These are phyloP conservation scores for Celoporthe dispersa DNA, from an alignment of 2,329 filamentous ascomycete genomes.

Conservation along the genomic window DNA sequence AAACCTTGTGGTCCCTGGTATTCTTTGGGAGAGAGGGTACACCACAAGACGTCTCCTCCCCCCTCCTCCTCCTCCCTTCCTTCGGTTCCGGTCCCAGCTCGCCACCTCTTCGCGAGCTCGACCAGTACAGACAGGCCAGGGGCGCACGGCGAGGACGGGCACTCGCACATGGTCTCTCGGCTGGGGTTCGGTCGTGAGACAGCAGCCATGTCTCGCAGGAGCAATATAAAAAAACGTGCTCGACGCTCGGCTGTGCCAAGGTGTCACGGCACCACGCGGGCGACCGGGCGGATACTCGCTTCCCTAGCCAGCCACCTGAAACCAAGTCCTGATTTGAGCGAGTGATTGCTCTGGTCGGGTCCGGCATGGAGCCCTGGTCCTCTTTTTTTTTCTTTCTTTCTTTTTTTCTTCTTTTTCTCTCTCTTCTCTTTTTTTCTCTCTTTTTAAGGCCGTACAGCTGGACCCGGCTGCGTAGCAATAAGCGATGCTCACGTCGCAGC, in stretches of 20 bases:
- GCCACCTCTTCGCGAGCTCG: slow-evolving; percentile 10
- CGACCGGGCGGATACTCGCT: background rate
- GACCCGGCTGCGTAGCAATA: slow-evolving; percentile 4
- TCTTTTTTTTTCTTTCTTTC: background rate
- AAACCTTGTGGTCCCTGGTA: background rate
- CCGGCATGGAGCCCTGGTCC: background rate
- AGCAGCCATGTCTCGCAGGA: slow-evolving; percentile 19
- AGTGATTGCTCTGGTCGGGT: background rate
- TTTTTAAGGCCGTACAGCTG: slow-evolving; percentile 4
- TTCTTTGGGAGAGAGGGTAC: background rate
- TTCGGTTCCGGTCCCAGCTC: background rate
- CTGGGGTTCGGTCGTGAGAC: background rate
- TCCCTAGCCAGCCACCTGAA: background rate
- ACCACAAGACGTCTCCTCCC: background rate
- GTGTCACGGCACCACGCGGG: slow-evolving; percentile 9
- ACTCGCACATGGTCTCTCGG: background rate
- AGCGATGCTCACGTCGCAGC: slow-evolving; percentile 12
- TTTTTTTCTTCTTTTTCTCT: too few relatives aligned
- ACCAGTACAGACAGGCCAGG: slow-evolving; percentile 9
- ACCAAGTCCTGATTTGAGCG: background rate
- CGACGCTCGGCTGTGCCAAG: slow-evolving; percentile 19
- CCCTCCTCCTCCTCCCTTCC: too few relatives aligned
- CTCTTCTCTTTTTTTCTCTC: background rate
- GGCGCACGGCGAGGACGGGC: slow-evolving; percentile 3
- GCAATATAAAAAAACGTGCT: slow-evolving; percentile 29